A percentile compares a stretch with the other conserved stretches of the same genome.
Conservation (phyloP, 2,329 filamentous ascomycete genomes). For the Alternaria arbusti region DNA sequence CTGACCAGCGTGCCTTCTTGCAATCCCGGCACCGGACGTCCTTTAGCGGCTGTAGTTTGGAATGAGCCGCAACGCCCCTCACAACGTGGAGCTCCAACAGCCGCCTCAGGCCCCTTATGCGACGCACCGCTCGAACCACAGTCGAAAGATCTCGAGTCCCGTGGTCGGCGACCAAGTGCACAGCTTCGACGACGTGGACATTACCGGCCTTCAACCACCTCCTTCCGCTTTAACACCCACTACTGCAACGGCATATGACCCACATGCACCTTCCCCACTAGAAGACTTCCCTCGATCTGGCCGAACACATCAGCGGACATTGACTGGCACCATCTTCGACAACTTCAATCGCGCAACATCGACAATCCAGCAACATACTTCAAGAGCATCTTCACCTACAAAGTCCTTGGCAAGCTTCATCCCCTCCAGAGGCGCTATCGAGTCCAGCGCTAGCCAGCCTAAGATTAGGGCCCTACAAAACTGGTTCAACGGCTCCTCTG, state of each 20-base stretch:
- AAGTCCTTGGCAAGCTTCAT: conserved; percentile 51
- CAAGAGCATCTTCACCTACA: conserved; percentile 46
- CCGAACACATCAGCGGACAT: conserved; percentile 39
- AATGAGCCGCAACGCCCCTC: conserved; percentile 30
- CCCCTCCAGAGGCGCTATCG: conserved; percentile 39
- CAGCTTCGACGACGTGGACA: conserved; percentile 44
- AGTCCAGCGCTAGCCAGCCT: conserved; percentile 41
- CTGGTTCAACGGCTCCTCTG: conserved; percentile 62
- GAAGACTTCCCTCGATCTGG: conserved; percentile 31
- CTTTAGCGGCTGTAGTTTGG: conserved; percentile 21
- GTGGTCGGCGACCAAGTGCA: conserved; percentile 23
- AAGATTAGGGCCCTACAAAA: conserved; percentile 50
- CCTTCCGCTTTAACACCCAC: conserved; percentile 43
- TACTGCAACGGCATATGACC: conserved; percentile 42
- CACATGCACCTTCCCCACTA: conserved; percentile 38
- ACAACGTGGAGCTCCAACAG: conserved; percentile 23
- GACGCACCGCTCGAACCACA: conserved; percentile 35
- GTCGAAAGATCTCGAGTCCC: conserved; percentile 33
- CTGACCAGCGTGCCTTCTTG: conserved; percentile 15
- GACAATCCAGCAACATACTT: conserved; percentile 48
- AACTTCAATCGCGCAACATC: conserved; percentile 47
- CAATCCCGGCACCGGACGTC: conserved; percentile 3
- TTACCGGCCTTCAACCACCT: conserved; percentile 37
- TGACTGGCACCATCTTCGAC: conserved; percentile 47
- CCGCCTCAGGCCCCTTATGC: conserved; percentile 37